Evolutionary conservation across 1,139 yeast species (phyloP).

Genomic region (Geotrichum candidum): DNA sequence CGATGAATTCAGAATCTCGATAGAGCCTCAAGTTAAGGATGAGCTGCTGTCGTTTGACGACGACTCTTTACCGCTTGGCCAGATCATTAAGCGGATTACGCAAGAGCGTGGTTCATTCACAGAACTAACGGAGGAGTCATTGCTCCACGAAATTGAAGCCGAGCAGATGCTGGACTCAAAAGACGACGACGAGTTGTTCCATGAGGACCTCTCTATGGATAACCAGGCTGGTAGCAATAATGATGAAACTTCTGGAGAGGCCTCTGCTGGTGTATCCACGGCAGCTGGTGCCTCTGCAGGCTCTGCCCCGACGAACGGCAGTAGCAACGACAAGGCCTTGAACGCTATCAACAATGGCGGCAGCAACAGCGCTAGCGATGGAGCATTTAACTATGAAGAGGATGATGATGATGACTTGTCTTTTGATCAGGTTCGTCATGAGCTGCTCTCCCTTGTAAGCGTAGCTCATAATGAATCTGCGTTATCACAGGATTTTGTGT

Average conservation of each 20-base stretch:
- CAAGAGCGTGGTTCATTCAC: conserved; percentile 44
- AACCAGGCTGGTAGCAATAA: conserved; percentile 10
- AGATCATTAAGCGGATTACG: conserved; percentile 42
- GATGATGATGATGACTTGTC: conserved; percentile 24
- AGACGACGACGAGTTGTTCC: conserved; percentile 9
- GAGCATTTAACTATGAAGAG: conserved; percentile 19
- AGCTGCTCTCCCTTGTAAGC: conserved; percentile 48
- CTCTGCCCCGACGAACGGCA: conserved; percentile 12
- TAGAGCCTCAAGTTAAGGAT: conserved; percentile 15
- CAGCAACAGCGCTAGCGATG: conserved; percentile 3
- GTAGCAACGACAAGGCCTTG: conserved; percentile 17
- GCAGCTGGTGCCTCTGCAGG: conserved; percentile 7
- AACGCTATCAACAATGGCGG: neutral
- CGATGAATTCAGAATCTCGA: conserved; percentile 15
- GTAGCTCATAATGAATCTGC: conserved; percentile 86
- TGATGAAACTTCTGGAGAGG: conserved; percentile 17
- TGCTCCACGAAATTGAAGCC: conserved; percentile 43
- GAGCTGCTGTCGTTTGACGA: conserved; percentile 14
- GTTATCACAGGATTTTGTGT: conserved; percentile 77
- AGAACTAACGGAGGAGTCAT: conserved; percentile 51
- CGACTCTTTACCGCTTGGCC: conserved; percentile 33
- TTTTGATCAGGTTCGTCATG: conserved; percentile 51
- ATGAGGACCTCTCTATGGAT: conserved; percentile 14
- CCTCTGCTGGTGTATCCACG: conserved; percentile 19
- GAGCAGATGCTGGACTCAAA: conserved; percentile 1